Evolutionary conservation across 352 stramenopile species (phyloP).

Genomic region (Globisporangium paroecandrum): DNA sequence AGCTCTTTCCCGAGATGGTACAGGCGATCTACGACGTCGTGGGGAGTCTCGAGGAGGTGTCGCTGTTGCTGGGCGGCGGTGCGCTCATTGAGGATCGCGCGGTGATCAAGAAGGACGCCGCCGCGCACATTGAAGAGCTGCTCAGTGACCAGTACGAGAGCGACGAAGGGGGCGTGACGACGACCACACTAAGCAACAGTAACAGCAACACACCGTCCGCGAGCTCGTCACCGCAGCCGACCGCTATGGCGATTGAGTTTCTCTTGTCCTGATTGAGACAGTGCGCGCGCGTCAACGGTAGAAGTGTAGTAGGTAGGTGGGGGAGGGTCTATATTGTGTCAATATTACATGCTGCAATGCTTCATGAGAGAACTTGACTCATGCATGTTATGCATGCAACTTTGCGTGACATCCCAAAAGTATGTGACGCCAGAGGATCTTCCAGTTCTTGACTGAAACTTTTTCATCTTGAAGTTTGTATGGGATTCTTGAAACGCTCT

Average conservation of each 20-base stretch:
- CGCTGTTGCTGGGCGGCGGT: slow-evolving; percentile 20
- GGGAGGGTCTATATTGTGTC: no score
- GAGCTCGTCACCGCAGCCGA: not conserved
- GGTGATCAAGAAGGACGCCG: not conserved
- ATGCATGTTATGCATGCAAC: no score
- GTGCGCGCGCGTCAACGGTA: not conserved
- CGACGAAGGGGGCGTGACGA: not conserved
- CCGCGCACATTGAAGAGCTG: not conserved
- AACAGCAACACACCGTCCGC: not conserved
- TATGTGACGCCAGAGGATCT: no score
- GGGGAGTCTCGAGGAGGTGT: slow-evolving; percentile 24
- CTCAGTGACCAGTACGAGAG: not conserved
- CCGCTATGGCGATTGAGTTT: slow-evolving; percentile 15
- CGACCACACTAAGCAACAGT: not conserved
- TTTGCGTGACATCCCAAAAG: no score
- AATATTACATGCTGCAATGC: no score
- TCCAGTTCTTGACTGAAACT: no score
- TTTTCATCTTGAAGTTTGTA: no score
- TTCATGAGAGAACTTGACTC: no score
- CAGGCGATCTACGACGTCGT: slow-evolving; percentile 28
- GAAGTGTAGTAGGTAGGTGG: no score
- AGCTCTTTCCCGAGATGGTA: slow-evolving; percentile 28
- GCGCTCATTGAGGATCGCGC: slow-evolving; percentile 14
- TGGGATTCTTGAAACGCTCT: no score
- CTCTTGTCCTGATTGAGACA: slow-evolving; percentile 12